Conservation (phyloP, 129 eudicot species). For the Sambucus nigra region DNA sequence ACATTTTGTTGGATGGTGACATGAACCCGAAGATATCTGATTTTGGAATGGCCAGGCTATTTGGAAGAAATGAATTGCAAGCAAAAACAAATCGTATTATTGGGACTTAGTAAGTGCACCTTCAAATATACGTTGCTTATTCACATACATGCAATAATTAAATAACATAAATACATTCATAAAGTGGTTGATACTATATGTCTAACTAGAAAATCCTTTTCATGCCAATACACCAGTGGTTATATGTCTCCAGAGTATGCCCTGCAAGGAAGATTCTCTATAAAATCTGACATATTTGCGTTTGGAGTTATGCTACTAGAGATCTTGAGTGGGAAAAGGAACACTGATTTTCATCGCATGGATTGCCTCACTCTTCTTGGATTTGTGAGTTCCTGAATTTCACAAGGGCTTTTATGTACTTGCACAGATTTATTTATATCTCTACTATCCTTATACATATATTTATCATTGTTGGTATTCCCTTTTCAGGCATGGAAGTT, state of each 20-base stretch:
- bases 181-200: neutral
- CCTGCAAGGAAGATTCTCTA: slow-evolving; percentile 15
- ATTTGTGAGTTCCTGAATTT: slow-evolving; percentile 10
- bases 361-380: slow-evolving; percentile 8
- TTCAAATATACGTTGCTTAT: neutral
- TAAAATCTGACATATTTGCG: slow-evolving; percentile 17
- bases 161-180: neutral
- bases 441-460: neutral
- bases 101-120: slow-evolving; percentile 11
- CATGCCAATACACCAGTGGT: slow-evolving; percentile 11
- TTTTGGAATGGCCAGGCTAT: slow-evolving; percentile 15
- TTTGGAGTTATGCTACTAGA: slow-evolving; percentile 22
- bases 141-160: neutral
- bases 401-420: neutral
- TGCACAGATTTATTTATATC: neutral
- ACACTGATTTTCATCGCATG: slow-evolving; percentile 1
- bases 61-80: neutral
- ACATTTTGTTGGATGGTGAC: slow-evolving; percentile 12
- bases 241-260: slow-evolving; percentile 26
- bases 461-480: too few species aligned
- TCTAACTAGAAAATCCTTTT: neutral
- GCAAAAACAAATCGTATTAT: slow-evolving; percentile 13
- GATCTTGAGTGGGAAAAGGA: slow-evolving; percentile 23
- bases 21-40: slow-evolving; percentile 14
- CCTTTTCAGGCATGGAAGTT: slow-evolving; percentile 13